Evolutionary conservation across 495 filamentous ascomycete genomes (phyloP), one percentile per base, ranked within the genome.

Genomic region (Penicillium atrosanguineum): DNA sequence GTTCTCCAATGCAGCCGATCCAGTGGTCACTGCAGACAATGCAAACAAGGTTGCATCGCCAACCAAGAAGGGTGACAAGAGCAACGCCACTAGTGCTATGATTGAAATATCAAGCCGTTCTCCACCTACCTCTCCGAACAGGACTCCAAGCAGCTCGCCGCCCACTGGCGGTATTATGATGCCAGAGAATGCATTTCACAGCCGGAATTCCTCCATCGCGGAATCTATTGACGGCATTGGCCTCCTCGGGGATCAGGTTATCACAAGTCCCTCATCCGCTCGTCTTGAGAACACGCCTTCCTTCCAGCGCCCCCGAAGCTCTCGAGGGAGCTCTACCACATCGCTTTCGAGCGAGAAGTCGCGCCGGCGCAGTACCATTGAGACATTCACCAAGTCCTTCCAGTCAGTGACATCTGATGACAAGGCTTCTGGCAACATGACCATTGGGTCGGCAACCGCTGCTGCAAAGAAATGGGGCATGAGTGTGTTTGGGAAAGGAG

Each of bases 381-480:
- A 75, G 54, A 73, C 62, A 6, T 63, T 78, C 7, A 65, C 68
- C 42, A 63, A 63, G 19, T 71, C 75, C 5, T 59, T 75, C 16
- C 62, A 60, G 5, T 56, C 70, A 12, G 44, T 50, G 16, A 55
- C 56, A 12, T 65, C 64, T 7, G 61, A 70, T 21, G 73, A 70
- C 46, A 74, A 63, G 61, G 52, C 60, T 39, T 65, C 65, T 36
- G 70, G 66, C 6, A 70, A 78, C 8, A 75, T 82, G 25, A 82
- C 87, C 5, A 77, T 95, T 34, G 82, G 85, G 0, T 85, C 85
- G 41, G 89, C 85, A 4, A 88, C 90, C 15, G 85, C 87, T 6
- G 85, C 82, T 12, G 89, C 91, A 3, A 92, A 87, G 66, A 90
- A 88, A 68, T 97, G 91, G 92, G 83, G 88, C 16, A 80, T 83